A percentile compares a stretch with the other conserved stretches of the same genome.
Conservation (phyloP, 1,284 basidiomycete species). For the Erythrobasidium hasegawianum region DNA sequence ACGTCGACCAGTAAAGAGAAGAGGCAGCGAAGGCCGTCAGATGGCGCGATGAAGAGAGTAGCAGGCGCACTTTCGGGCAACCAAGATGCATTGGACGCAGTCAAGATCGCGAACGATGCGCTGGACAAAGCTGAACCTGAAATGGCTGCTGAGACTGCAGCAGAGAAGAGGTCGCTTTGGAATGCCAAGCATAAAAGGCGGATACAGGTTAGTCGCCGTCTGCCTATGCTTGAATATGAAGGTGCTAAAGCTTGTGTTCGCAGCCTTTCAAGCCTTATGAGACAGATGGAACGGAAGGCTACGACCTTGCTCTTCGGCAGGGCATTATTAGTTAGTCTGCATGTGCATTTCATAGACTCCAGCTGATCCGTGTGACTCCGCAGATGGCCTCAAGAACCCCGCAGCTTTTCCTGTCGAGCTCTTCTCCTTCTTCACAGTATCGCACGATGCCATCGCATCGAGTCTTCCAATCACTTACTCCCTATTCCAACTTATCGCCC, state of each 20-base stretch:
- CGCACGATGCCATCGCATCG: not conserved
- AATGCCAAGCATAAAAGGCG: not conserved
- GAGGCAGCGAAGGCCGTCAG: slow-evolving; percentile 5
- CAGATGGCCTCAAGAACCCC: slow-evolving; percentile 21
- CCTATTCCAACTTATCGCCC: slow-evolving; percentile 21
- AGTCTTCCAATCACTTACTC: slow-evolving; percentile 17
- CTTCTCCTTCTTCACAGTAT: slow-evolving; percentile 12
- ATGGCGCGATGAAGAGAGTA: slow-evolving; percentile 12
- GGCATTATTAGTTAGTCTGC: slow-evolving; percentile 29
- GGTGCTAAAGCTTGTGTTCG: no score
- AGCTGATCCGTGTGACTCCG: no score
- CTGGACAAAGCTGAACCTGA: not conserved
- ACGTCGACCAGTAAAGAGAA: not conserved
- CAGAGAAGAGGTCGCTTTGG: slow-evolving; percentile 17
- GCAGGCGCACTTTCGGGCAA: slow-evolving; percentile 6
- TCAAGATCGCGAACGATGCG: slow-evolving; percentile 20
- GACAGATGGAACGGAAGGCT: not conserved
- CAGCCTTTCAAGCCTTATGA: slow-evolving; percentile 28
- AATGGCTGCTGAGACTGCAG: not conserved
- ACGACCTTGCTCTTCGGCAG: slow-evolving; percentile 21
- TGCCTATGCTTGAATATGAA: no score
- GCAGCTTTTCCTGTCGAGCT: slow-evolving; percentile 21
- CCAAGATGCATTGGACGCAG: slow-evolving; percentile 8
- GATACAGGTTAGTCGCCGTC: no score
- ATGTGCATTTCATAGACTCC: no score